Base-by-base conservation (phyloP, 495 filamentous ascomycete species). In the Penicillium cinerascens region DNA sequence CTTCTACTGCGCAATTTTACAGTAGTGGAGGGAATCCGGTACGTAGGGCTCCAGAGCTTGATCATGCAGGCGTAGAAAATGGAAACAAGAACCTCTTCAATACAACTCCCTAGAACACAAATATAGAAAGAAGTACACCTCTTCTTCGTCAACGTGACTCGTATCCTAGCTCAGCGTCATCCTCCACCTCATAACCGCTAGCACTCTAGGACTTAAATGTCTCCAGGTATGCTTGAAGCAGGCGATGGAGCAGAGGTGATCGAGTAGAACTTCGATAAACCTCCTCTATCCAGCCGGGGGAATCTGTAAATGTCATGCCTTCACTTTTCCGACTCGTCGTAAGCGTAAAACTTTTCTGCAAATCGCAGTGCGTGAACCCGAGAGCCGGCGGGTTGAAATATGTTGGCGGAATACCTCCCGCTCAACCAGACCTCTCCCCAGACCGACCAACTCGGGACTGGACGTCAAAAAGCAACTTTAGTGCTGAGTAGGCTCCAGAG, bases 401-500 rank as follows among this genome's bases (percentile, higher is more conserved):
- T 6, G 45, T 58, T 35, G 42, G 17, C n/a, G 27, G 33, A 48
- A 43, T 27, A 38, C 44, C 42, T 44, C 56, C 44, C 18, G n/a
- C 39, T 38, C 33, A 41, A 47, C 52, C 48, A 48, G 29, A 38
- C 47, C 41, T 45, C 47, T 49, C 33, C 48, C 40, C 22, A 20
- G 51, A 42, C 36, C 49, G 42, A 33, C 37, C 44, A 44, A 25
- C 56, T 47, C 44, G 46, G 42, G 46, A 44, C 54, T 52, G 53
- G 51, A 61, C 50, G 51, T 61, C 37, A 49, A 54, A 46, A 37
- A 23, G 41, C 23, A 50, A 21, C 35, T 60, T 66, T 76, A 81
- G 61, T 79, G 70, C 53, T 76, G 57, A 47, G 72, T 70, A 27
- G 78, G 78, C 60, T 81, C 78, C 36, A 81, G 68, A 20, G 76